Evolutionary conservation across 768 basidiomycete species (phyloP), one percentile per base, ranked within the genome.

Genomic region (Lanmaoa rubissima): DNA sequence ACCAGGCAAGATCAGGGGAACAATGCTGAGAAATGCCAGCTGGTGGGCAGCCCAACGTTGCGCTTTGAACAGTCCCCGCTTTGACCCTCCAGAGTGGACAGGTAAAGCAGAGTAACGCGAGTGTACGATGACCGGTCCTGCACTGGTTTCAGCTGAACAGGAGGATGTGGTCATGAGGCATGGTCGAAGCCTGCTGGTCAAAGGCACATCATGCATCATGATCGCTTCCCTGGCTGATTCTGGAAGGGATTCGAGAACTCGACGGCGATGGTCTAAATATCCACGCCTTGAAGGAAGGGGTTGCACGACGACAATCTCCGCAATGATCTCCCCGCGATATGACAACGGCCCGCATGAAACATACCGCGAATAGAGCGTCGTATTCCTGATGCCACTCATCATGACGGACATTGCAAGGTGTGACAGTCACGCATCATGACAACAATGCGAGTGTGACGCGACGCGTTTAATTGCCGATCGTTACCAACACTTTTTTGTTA

Each of bases 271-370:
- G 24, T 53, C 38, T 31, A 14, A 17, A 31, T 17, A 31, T 13
- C 13, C n/a, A 47, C 31, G 35, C 7, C 4, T 28, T 13, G 5
- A 28, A 13, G 10, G 36, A 19, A 60, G 60, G 21, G 51, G 61
- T 64, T 64, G 53, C 53, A 47, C 5, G 44, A 50, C 41, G 60
- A 53, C 63, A 54, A 64, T 64, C 63, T 65, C 63, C 63, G 64
- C 51, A 21, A 42, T 11, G 49, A 51, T 40, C 48, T 48, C 16
- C 48, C 40, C 16, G 28, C n/a, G 41, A 52, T 40, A 40, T 26
- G 21, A 42, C 48, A 24, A 35, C 19, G 45, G 16, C 34, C 36
- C 21, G 16, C 16, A 40, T 11, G 32, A 11, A 32, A 19, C 21
- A 26, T 51, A 38, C 26, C 52, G 19, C 24, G 1, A 24, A 36